Base-by-base conservation (phyloP, 2,329 filamentous ascomycete genomes). In the Colletotrichum nymphaeae region DNA sequence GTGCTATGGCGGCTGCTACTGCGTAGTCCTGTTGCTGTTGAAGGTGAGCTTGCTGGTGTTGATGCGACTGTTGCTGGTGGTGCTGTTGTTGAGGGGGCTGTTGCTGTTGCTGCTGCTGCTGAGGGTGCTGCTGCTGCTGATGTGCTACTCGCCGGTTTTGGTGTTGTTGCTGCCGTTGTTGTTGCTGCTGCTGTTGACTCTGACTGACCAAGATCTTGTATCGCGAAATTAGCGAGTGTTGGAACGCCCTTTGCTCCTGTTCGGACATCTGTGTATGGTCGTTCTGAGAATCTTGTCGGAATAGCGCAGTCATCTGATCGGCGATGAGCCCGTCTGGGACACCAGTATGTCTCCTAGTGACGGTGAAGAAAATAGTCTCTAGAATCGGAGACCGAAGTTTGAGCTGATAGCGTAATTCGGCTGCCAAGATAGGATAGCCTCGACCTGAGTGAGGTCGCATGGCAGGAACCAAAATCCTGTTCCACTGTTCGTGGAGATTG, bases 391-490 rank as follows among this genome's bases (percentile, higher is more conserved):
- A 93, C 8, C 78, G 78, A 14, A 92, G 78, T 6, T 79, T 78
- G 46, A 93, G 83, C 14, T 80, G 76, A n/a, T 79, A 78, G 5
- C 84, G 78, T 32, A 93, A 80, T 76, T 93, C 91, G 66, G 86
- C 84, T 42, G 89, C 85, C n/a, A 91, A 80, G 5, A 90, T 87
- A 4, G 91, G 91, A 75, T 86, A 88, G 2, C 80, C 79, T 53
- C 85, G 81, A 24, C 58, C 71, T 7, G 28, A 42, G 11, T 37
- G 55, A 62, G 71, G 46, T 30, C 74, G 76, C 75, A 86, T 84
- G 26, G 81, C 80, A 5, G 67, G 78, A 30, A 80, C 80, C 58
- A 86, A 81, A 4, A 56, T 6, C 1, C 52, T 56, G 19, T 73
- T 30, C 86, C 87, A 89, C 19, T 80, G 76, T 24, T 77, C 74